Evolutionary conservation across 352 stramenopile genomes (phyloP), one percentile per base, ranked within the genome.

Genomic region (Phytopythium vexans): DNA sequence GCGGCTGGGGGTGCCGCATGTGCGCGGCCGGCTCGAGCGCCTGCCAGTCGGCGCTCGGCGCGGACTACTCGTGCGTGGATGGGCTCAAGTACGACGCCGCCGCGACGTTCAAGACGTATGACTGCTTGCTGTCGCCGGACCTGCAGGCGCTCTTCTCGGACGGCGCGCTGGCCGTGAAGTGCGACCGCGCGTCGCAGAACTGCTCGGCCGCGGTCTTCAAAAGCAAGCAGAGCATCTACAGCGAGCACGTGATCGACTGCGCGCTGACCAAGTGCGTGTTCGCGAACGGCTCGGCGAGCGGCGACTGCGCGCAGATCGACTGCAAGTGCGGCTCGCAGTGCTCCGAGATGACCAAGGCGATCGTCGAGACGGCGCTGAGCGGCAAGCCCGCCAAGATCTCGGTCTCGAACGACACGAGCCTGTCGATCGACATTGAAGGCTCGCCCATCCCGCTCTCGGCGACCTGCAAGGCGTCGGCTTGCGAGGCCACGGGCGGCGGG

Each of bases 181-280:
- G 82, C 68, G 65, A 89, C 54, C 72, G 72, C 49, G 56, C 53
- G 4, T 43, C 49, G 14, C 56, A 50, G 37, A 82, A 73, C 45
- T 93, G 82, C 66, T 72, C 62, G 12, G 81, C 81, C 10, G 77
- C 80, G 4, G 73, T 93, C 12, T 93, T 77, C 60, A 89, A 89
- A 56, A 45, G 66, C 8, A 64, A 79, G 15, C 58, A 72, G 6
- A 75, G 70, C 4, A 53, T 87, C 6, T 48, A 54, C 16, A 60
- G 77, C 46, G 61, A 70, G 16, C 82, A 93, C 56, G 70, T 88
- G 41, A 78, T 93, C 52, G 77, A 93, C 58, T 93, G 82, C 64
- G 61, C 65, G 58, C 66, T 91, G 41, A 74, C 68, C 1, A 41
- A 55, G 6, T 93, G 82, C 42, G 55, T 51, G 0, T 91, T 91